These are phyloP conservation scores for Magnolia officinalis DNA, from an alignment of 164 flowering plant species.

Conservation along the genomic window DNA sequence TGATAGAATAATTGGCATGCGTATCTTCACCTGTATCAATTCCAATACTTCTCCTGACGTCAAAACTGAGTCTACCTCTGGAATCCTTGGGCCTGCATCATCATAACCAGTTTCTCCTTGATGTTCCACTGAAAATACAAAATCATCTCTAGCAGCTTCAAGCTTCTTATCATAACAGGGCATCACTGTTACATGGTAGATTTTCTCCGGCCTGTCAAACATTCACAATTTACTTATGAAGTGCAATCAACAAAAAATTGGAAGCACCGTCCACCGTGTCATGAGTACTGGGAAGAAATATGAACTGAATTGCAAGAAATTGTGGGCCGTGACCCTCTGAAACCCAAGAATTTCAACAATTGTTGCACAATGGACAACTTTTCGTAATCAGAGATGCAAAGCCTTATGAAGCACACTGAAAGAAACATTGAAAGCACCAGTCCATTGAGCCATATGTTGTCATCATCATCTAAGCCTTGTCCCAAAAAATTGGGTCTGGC, in stretches of 20 bases:
- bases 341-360: no score
- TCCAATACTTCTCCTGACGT: slow-evolving; percentile 96
- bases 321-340: neutral
- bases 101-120: slow-evolving; percentile 27
- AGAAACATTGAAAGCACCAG: no score
- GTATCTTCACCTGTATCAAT: slow-evolving; percentile 60
- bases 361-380: no score
- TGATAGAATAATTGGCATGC: neutral
- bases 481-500: no score
- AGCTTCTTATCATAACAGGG: slow-evolving; percentile 99
- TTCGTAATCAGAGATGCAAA: no score
- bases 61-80: slow-evolving; percentile 95
- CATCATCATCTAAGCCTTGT: no score
- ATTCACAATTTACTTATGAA: slow-evolving; percentile 4
- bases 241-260: slow-evolving; percentile 3
- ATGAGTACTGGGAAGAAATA: neutral
- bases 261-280: neutral
- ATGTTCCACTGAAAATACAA: slow-evolving; percentile 52
- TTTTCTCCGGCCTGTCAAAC: slow-evolving; percentile 63
- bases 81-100: slow-evolving; percentile 24
- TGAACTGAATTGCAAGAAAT: neutral
- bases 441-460: no score
- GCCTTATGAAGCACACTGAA: no score
- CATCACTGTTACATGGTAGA: slow-evolving; percentile 96
- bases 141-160: slow-evolving; percentile 96